Percentiles rank a stretch among this genome's conserved stretches.
Conservation (phyloP, 768 basidiomycete species). For the Mycena vitilis region DNA sequence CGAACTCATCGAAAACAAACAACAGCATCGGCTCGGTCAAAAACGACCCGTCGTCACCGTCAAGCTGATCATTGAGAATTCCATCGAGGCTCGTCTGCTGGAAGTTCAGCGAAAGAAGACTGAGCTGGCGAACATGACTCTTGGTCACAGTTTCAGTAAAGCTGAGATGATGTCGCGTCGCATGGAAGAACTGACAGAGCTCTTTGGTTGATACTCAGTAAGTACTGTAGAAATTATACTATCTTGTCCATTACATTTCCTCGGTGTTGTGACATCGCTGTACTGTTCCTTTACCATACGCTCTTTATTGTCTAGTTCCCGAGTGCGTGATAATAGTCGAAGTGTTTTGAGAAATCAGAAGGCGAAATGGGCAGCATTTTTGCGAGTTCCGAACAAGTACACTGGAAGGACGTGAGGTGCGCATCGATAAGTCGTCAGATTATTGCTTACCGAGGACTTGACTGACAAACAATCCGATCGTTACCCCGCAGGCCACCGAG, state of each 20-base stretch:
- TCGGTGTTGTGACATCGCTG: slow-evolving; percentile 25
- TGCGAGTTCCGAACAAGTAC: slow-evolving; percentile 79
- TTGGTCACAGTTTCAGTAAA: slow-evolving; percentile 89
- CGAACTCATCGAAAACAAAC: slow-evolving; percentile 17
- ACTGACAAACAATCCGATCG: slow-evolving; percentile 85
- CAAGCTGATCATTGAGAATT: slow-evolving; percentile 93
- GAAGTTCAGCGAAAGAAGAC: slow-evolving; percentile 97
- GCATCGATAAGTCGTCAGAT: not conserved
- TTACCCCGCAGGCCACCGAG: slow-evolving; percentile 81
- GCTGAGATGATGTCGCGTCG: slow-evolving; percentile 88
- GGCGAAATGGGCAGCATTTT: slow-evolving; percentile 80
- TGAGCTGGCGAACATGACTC: slow-evolving; percentile 92
- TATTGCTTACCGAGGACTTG: slow-evolving; percentile 66
- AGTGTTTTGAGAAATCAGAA: slow-evolving; percentile 54
- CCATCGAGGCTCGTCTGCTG: slow-evolving; percentile 92
- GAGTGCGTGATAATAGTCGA: slow-evolving; percentile 21
- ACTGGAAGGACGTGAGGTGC: slow-evolving; percentile 48
- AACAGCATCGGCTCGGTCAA: slow-evolving; percentile 95
- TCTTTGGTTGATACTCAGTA: slow-evolving; percentile 62
- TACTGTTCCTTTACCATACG: slow-evolving; percentile 37
- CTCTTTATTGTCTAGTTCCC: slow-evolving; percentile 21
- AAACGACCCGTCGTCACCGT: slow-evolving; percentile 91
- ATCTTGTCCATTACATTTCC: slow-evolving; percentile 39
- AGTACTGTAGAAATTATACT: slow-evolving; percentile 45
- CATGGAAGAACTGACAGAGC: slow-evolving; percentile 85